These are phyloP conservation scores for Stenocarpella maydis DNA, from an alignment of 2,329 filamentous ascomycete species.

Conservation along the genomic window DNA sequence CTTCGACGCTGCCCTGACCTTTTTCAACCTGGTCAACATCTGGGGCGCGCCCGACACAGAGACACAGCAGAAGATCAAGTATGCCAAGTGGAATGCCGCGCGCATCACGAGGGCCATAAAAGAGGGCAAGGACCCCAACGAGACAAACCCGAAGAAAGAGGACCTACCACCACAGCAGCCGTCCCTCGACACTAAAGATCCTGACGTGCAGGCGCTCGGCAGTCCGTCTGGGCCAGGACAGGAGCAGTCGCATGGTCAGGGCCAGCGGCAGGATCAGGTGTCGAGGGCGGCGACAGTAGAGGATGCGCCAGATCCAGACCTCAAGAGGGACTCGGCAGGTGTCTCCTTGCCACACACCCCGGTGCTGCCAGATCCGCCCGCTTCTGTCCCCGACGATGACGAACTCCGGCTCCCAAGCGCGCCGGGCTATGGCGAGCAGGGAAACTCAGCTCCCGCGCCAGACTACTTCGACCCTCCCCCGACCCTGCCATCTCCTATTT, in stretches of 20 bases:
- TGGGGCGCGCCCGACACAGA: slow-evolving; percentile 83
- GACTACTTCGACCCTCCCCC: slow-evolving; percentile 35
- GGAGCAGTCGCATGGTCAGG: slow-evolving; percentile 11
- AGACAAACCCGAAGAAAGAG: slow-evolving; percentile 78
- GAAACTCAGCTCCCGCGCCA: slow-evolving; percentile 26
- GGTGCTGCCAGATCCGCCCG: slow-evolving; percentile 46
- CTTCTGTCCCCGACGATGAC: slow-evolving; percentile 37
- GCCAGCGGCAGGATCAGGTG: slow-evolving; percentile 1
- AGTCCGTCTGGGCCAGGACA: slow-evolving; percentile 36
- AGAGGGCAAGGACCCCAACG: slow-evolving; percentile 90
- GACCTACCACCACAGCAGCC: slow-evolving; percentile 56
- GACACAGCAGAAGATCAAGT: slow-evolving; percentile 87
- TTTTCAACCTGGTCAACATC: slow-evolving; percentile 86
- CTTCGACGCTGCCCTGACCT: slow-evolving; percentile 90
- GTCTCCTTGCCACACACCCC: slow-evolving; percentile 46
- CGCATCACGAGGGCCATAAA: slow-evolving; percentile 92
- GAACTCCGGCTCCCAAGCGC: slow-evolving; percentile 43
- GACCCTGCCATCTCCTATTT: slow-evolving; percentile 40
- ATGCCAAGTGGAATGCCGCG: slow-evolving; percentile 93
- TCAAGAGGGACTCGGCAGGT: slow-evolving; percentile 44
- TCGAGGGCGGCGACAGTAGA: slow-evolving; percentile 59
- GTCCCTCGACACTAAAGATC: slow-evolving; percentile 68
- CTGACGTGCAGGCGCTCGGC: slow-evolving; percentile 66
- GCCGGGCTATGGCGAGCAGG: slow-evolving; percentile 38
- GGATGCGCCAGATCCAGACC: slow-evolving; percentile 58